Evolutionary conservation across 2,329 filamentous ascomycete species (phyloP).

Genomic region (Ophiostoma montium): DNA sequence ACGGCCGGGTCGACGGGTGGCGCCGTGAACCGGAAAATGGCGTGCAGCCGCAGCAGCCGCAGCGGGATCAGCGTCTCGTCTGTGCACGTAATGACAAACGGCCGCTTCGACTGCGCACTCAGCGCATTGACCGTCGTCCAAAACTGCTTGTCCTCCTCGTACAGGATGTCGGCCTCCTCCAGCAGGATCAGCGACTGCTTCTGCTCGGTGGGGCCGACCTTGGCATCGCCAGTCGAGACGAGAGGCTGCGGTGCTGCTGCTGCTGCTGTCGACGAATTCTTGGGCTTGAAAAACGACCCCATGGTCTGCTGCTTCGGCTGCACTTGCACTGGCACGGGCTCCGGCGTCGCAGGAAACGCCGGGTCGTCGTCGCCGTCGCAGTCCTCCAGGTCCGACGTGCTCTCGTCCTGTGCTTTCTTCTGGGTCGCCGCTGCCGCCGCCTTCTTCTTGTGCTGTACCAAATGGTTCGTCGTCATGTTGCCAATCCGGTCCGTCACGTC

Average conservation of each 20-base stretch:
- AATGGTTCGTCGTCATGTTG: slow-evolving; percentile 92
- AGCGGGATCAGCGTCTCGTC: slow-evolving; percentile 72
- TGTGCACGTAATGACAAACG: slow-evolving; percentile 91
- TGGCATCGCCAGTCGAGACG: slow-evolving; percentile 10
- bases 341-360: background rate
- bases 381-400: slow-evolving; percentile 2
- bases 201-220: slow-evolving; percentile 34
- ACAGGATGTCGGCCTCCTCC: slow-evolving; percentile 87
- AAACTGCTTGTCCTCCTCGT: slow-evolving; percentile 91
- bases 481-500: slow-evolving; percentile 86
- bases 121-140: slow-evolving; percentile 71
- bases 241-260: slow-evolving; percentile 13
- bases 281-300: slow-evolving; percentile 60
- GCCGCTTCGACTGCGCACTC: slow-evolving; percentile 72
- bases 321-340: too few species aligned
- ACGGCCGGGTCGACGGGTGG: slow-evolving; percentile 53
- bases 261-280: background rate
- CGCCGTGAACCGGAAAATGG: slow-evolving; percentile 61
- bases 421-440: too few species aligned
- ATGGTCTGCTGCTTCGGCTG: slow-evolving; percentile 65
- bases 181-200: slow-evolving; percentile 90
- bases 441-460: slow-evolving; percentile 47
- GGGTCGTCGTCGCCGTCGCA: slow-evolving; percentile 5
- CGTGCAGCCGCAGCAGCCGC: slow-evolving; percentile 62
- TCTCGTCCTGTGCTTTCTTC: too few species aligned